phyloP scores from a whole-genome alignment of 1,284 basidiomycete genomes.

The Ceratobasidium sp. region DNA sequence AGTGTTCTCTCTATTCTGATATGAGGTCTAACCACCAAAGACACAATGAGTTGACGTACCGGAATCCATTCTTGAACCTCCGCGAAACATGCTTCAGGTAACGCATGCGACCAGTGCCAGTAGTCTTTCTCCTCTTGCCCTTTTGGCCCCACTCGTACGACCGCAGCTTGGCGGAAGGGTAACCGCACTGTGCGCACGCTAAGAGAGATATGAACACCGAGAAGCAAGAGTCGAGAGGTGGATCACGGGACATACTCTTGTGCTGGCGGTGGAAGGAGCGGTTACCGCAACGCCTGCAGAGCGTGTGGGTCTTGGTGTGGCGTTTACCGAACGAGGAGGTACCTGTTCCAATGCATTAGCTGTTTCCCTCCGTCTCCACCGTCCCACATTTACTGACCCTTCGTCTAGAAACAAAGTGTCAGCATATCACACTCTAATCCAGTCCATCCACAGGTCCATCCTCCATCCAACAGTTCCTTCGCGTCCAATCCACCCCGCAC shows the following conservation, averaged over 20 bases:
- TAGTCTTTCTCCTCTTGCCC: constrained; percentile 99
- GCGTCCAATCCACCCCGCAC: neutral
- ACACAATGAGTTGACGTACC: constrained; percentile 55
- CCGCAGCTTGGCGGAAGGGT: constrained; percentile 93
- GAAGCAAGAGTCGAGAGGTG: neutral
- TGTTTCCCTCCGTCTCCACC: constrained; percentile 34
- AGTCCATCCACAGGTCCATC: constrained; percentile 39
- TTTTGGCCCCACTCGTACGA: constrained; percentile 98
- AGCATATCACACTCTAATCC: constrained; percentile 50
- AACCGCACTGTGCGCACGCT: constrained; percentile 97
- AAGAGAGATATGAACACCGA: constrained; percentile 13
- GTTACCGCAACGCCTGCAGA: constrained; percentile 93
- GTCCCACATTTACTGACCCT: constrained; percentile 60
- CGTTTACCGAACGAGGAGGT: constrained; percentile 95
- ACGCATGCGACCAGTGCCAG: constrained; percentile 95
- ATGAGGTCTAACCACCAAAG: neutral
- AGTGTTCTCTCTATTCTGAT: constrained; percentile 75
- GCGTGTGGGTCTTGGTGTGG: constrained; percentile 98
- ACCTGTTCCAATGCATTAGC: constrained; percentile 61
- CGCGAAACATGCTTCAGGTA: constrained; percentile 91
- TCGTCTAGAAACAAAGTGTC: constrained; percentile 62
- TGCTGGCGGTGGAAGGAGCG: constrained; percentile 96
- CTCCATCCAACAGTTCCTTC: constrained; percentile 26
- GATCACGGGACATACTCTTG: constrained; percentile 73
- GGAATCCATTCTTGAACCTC: constrained; percentile 98